phyloP scores from a whole-genome alignment of 169 alveolate species.

The Cryptosporidium viatorum region DNA sequence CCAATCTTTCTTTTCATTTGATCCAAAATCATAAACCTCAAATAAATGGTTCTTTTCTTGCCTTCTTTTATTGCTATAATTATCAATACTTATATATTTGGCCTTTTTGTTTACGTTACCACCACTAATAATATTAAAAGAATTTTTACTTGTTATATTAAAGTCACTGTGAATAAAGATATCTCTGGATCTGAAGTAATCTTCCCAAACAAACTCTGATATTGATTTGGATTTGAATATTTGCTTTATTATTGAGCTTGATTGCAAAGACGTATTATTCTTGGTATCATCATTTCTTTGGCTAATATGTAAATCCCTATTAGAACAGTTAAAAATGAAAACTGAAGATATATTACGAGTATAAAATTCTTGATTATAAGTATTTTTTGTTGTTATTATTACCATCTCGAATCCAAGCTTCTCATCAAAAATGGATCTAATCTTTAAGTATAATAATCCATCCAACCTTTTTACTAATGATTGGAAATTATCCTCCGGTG shows the following conservation, averaged over 20 bases:
- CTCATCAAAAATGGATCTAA: constrained; percentile 36
- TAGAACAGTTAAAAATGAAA: constrained; percentile 40
- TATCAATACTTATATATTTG: constrained; percentile 21
- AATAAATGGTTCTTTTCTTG: constrained; percentile 1
- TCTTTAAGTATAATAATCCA: constrained; percentile 9
- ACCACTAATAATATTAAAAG: neutral
- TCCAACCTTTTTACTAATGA: neutral
- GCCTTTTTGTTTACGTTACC: neutral
- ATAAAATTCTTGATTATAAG: neutral
- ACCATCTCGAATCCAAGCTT: constrained; percentile 51
- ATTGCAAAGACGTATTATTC: neutral
- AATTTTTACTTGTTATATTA: neutral
- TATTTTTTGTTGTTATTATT: neutral
- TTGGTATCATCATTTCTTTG: constrained; percentile 3
- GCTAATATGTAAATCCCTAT: constrained; percentile 12
- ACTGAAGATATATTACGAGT: neutral
- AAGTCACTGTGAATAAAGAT: neutral
- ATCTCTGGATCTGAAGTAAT: constrained; percentile 39
- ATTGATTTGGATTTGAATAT: constrained; percentile 2
- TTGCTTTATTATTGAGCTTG: neutral
- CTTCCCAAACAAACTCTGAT: constrained; percentile 43
- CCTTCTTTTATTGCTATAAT: constrained; percentile 13
- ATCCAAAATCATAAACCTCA: constrained; percentile 67
- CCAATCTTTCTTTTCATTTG: constrained; percentile 41
- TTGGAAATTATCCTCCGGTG: neutral